Conservation (phyloP, 2,329 filamentous ascomycete species). For the Eurotiales sp. region DNA sequence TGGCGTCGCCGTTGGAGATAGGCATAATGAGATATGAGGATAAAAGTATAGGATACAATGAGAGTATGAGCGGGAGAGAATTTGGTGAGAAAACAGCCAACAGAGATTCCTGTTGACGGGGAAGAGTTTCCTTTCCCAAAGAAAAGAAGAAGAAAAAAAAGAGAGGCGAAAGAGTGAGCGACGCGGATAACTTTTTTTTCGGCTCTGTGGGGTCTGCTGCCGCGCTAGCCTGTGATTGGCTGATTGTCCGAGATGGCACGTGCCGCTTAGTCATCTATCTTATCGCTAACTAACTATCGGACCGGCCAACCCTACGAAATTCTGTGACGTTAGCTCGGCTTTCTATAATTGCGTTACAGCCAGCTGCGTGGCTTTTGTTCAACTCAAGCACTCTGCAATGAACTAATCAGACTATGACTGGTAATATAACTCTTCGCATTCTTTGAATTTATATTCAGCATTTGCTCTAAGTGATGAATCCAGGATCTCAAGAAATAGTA, state of each 20-base stretch:
- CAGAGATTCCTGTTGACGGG: slow-evolving; percentile 54
- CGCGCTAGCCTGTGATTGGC: slow-evolving; percentile 10
- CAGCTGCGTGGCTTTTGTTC: too few species aligned
- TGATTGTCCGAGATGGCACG: neutral
- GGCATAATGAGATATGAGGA: slow-evolving; percentile 57
- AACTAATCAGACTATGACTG: too few species aligned
- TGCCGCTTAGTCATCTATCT: neutral
- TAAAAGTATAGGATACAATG: slow-evolving; percentile 19
- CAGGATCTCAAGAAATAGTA: too few species aligned
- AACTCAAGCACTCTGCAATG: too few species aligned
- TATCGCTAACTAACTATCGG: too few species aligned
- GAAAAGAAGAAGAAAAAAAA: slow-evolving; percentile 44
- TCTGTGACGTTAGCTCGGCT: too few species aligned
- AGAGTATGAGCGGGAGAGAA: slow-evolving; percentile 14
- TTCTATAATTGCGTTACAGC: too few species aligned
- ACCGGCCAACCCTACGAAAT: neutral
- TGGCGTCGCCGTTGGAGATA: slow-evolving; percentile 62
- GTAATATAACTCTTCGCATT: too few species aligned
- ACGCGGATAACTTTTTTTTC: slow-evolving; percentile 13
- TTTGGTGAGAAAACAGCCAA: slow-evolving; percentile 40
- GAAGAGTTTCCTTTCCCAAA: slow-evolving; percentile 58
- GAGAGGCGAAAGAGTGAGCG: neutral
- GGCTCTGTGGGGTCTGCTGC: slow-evolving; percentile 8
- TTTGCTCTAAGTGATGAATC: too few species aligned
- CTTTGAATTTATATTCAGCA: too few species aligned